Conservation (phyloP, 2,329 filamentous ascomycete species). For the Ophiostoma ips region DNA sequence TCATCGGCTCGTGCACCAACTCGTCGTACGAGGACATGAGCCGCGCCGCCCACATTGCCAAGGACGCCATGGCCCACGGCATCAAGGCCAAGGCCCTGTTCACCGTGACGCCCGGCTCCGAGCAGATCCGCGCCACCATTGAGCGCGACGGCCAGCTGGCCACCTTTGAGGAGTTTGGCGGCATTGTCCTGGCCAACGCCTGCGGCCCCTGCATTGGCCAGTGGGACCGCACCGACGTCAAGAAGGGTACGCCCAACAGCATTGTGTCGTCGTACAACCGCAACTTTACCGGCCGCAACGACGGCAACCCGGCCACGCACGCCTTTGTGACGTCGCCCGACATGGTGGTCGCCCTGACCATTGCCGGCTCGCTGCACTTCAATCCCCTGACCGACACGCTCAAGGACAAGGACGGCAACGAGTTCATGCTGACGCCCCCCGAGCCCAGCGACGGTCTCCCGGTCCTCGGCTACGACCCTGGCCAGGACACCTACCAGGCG, state of each 20-base stretch:
- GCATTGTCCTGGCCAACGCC: slow-evolving; percentile 87
- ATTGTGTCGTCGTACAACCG: slow-evolving; percentile 99
- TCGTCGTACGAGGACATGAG: slow-evolving; percentile 78
- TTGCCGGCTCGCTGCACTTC: slow-evolving; percentile 48
- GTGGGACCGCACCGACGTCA: slow-evolving; percentile 86
- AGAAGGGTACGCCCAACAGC: slow-evolving; percentile 91
- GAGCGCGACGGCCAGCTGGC: slow-evolving; percentile 79
- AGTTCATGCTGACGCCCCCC: slow-evolving; percentile 66
- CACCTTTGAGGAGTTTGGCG: slow-evolving; percentile 93
- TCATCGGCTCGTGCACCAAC: slow-evolving; percentile 99
- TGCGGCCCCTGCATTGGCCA: slow-evolving; percentile 89
- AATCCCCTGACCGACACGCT: slow-evolving; percentile 88
- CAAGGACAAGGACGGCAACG: slow-evolving; percentile 90
- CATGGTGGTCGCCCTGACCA: slow-evolving; percentile 28
- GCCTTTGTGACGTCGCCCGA: slow-evolving; percentile 35
- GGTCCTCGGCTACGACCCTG: slow-evolving; percentile 66
- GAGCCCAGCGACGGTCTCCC: slow-evolving; percentile 77
- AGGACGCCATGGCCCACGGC: slow-evolving; percentile 81
- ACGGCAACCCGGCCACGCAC: slow-evolving; percentile 30
- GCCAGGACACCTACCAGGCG: slow-evolving; percentile 89
- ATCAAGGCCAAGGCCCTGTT: slow-evolving; percentile 88
- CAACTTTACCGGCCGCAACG: slow-evolving; percentile 98
- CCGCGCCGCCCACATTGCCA: slow-evolving; percentile 79
- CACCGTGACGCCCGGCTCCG: slow-evolving; percentile 89
- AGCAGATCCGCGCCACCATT: slow-evolving; percentile 92